A percentile compares a stretch with the other conserved stretches of the same genome.
Evolutionary conservation across 1,139 yeast species (phyloP).

Genomic region (Candida tropicalis): DNA sequence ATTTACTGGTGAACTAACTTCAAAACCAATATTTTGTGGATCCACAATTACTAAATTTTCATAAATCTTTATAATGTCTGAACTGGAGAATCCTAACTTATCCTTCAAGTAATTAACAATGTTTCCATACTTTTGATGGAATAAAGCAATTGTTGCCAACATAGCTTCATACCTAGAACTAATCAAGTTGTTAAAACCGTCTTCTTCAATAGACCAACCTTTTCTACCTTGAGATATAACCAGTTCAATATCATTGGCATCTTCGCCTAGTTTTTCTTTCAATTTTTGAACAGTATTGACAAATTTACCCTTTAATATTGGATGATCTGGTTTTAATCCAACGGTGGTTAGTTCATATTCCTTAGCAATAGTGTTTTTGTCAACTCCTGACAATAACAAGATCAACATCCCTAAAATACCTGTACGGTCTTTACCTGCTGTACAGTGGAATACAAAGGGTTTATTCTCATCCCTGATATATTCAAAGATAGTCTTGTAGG

Average conservation of each 20-base stretch:
- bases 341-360: constrained; percentile 61
- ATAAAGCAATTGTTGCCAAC: constrained; percentile 59
- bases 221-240: constrained; percentile 37
- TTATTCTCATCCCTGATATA: constrained; percentile 52
- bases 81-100: constrained; percentile 47
- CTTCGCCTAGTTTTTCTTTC: constrained; percentile 34
- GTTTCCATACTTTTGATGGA: constrained; percentile 58
- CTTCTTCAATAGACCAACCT: constrained; percentile 44
- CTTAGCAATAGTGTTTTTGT: constrained; percentile 58
- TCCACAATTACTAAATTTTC: constrained; percentile 40
- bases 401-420: constrained; percentile 74
- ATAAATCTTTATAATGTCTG: constrained; percentile 54
- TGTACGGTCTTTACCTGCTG: constrained; percentile 88
- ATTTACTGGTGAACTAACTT: constrained; percentile 21
- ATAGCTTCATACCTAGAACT: constrained; percentile 74
- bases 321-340: constrained; percentile 60
- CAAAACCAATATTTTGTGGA: constrained; percentile 23
- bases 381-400: constrained; percentile 65
- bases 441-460: constrained; percentile 70
- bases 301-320: constrained; percentile 38
- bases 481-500: constrained; percentile 51
- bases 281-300: constrained; percentile 31
- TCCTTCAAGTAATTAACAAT: constrained; percentile 54
- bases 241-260: constrained; percentile 43
- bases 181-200: constrained; percentile 59